These are phyloP conservation scores for Hyaloperonospora brassicae DNA, from an alignment of 352 stramenopile species.

Conservation along the genomic window DNA sequence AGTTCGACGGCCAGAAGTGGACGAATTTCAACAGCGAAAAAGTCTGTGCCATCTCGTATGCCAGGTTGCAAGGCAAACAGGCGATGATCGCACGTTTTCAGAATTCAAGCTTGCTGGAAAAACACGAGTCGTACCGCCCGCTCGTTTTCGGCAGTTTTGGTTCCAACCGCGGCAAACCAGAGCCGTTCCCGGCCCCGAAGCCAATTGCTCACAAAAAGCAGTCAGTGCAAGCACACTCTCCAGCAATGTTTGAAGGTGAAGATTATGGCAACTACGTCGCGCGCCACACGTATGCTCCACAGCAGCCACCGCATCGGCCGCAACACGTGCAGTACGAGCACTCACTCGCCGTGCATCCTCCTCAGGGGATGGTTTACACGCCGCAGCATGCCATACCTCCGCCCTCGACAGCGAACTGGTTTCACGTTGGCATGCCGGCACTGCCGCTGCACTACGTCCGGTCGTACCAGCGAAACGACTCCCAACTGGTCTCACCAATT, in stretches of 20 bases:
- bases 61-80: constrained; percentile 94
- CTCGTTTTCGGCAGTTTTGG: constrained; percentile 86
- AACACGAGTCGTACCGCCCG: constrained; percentile 89
- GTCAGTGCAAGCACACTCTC: constrained; percentile 19
- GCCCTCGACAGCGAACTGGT: constrained; percentile 16
- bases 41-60: constrained; percentile 97
- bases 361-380: constrained; percentile 25
- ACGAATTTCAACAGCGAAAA: constrained; percentile 99
- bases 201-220: constrained; percentile 40
- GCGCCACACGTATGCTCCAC: constrained; percentile 21
- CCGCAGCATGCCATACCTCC: constrained; percentile 25
- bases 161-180: constrained; percentile 49
- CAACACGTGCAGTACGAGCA: constrained; percentile 29
- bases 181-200: constrained; percentile 66
- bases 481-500: constrained; percentile 28
- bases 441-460: constrained; percentile 23
- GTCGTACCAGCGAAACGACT: constrained; percentile 29
- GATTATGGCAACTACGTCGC: constrained; percentile 27
- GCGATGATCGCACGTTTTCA: constrained; percentile 98
- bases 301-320: constrained; percentile 14
- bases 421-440: constrained; percentile 20
- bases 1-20: constrained; percentile 89
- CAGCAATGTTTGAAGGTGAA: constrained; percentile 20
- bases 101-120: constrained; percentile 94
- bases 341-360: constrained; percentile 25